phyloP scores from a whole-genome alignment of 805 yeast species.

The Grigorovia transvaalensis region DNA sequence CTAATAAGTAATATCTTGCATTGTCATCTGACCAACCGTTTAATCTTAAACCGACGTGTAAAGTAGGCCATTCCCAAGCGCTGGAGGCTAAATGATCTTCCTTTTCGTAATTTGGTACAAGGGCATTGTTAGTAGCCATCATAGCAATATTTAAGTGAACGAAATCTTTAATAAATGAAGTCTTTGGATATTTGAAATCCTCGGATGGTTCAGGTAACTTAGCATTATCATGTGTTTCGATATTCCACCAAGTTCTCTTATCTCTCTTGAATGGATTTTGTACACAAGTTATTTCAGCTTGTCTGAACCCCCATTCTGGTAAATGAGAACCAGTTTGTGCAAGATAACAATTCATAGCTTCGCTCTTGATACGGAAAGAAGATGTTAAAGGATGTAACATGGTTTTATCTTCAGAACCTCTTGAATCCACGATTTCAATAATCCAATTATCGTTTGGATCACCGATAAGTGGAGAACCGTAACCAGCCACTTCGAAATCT shows the following conservation, averaged over 20 bases:
- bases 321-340: slow-evolving; percentile 58
- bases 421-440: slow-evolving; percentile 64
- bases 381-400: slow-evolving; percentile 66
- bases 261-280: slow-evolving; percentile 58
- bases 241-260: slow-evolving; percentile 83
- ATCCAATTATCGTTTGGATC: slow-evolving; percentile 87
- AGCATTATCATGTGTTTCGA: slow-evolving; percentile 58
- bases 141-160: slow-evolving; percentile 68
- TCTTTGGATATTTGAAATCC: slow-evolving; percentile 45
- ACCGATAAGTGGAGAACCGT: slow-evolving; percentile 59
- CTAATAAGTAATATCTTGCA: slow-evolving; percentile 54
- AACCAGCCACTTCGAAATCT: slow-evolving; percentile 78
- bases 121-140: slow-evolving; percentile 88
- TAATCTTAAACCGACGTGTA: slow-evolving; percentile 65
- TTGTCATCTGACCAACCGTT: slow-evolving; percentile 64
- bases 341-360: slow-evolving; percentile 59
- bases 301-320: slow-evolving; percentile 85
- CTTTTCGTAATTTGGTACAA: slow-evolving; percentile 69
- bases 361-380: slow-evolving; percentile 56
- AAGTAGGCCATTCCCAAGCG: slow-evolving; percentile 87
- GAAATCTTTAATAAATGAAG: slow-evolving; percentile 65
- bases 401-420: slow-evolving; percentile 37
- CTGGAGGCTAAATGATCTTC: slow-evolving; percentile 60
- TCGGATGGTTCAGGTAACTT: slow-evolving; percentile 44
- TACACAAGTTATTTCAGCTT: slow-evolving; percentile 66